phyloP scores from a whole-genome alignment of 2,329 filamentous ascomycete genomes.

The Ustilaginoidea virens region DNA sequence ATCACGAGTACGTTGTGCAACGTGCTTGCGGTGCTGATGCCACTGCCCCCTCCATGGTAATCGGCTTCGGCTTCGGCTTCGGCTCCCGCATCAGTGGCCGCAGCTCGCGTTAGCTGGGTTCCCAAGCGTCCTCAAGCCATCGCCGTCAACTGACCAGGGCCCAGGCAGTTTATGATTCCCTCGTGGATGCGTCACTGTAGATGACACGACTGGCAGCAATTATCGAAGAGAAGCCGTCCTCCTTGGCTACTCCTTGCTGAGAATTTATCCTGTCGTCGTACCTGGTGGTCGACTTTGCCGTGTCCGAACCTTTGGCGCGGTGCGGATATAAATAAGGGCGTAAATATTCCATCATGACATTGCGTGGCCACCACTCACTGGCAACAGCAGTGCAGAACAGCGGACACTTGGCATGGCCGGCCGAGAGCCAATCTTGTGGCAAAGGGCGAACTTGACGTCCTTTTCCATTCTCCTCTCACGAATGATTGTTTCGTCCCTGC shows the following conservation, averaged over 20 bases:
- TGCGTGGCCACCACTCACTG: slow-evolving; percentile 41
- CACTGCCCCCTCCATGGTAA: too few relatives aligned
- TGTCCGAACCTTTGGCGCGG: slow-evolving; percentile 35
- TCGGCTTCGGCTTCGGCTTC: slow-evolving; percentile 38
- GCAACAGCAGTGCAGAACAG: slow-evolving; percentile 39
- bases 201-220: too few relatives aligned
- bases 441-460: too few relatives aligned
- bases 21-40: slow-evolving; percentile 35
- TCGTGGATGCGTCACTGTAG: too few relatives aligned
- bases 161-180: too few relatives aligned
- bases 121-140: too few relatives aligned
- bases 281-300: slow-evolving; percentile 26
- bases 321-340: slow-evolving; percentile 40
- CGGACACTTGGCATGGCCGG: slow-evolving; percentile 43
- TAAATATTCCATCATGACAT: slow-evolving; percentile 43
- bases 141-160: too few relatives aligned
- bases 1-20: slow-evolving; percentile 32
- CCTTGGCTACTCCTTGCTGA: slow-evolving; percentile 30
- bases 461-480: too few relatives aligned
- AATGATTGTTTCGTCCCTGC: too few relatives aligned
- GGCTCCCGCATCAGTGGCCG: slow-evolving; percentile 29
- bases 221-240: slow-evolving; percentile 37
- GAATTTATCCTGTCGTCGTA: slow-evolving; percentile 38
- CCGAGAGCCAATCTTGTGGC: too few relatives aligned
- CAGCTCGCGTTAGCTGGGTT: too few relatives aligned